Percentiles rank a stretch among this genome's conserved stretches.
Conservation (phyloP, 495 filamentous ascomycete genomes). For the Hypoxylon fuscum region DNA sequence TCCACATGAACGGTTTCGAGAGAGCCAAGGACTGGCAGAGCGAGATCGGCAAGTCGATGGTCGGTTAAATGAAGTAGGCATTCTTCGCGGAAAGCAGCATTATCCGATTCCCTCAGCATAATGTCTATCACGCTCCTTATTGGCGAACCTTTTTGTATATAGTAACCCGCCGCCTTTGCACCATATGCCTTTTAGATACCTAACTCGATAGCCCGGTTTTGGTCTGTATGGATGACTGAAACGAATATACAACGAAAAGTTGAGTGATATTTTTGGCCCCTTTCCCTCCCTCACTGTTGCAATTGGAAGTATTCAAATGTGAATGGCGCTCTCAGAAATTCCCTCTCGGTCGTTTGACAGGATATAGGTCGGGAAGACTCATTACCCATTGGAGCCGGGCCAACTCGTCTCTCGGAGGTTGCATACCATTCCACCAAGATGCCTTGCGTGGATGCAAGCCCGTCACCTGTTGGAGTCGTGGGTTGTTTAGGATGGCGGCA, state of each 20-base stretch:
- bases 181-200: slow-evolving; percentile 21
- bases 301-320: neutral
- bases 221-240: slow-evolving; percentile 9
- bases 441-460: slow-evolving; percentile 29
- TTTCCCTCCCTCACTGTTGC: neutral
- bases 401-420: slow-evolving; percentile 19
- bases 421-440: slow-evolving; percentile 16
- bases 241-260: slow-evolving; percentile 6
- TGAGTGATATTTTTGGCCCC: slow-evolving; percentile 12
- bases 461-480: slow-evolving; percentile 36
- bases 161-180: slow-evolving; percentile 6
- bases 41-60: slow-evolving; percentile 85
- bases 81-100: no score
- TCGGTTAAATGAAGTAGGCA: slow-evolving; percentile 41
- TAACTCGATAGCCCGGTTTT: slow-evolving; percentile 8
- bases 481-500: slow-evolving; percentile 25
- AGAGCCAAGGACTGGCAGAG: slow-evolving; percentile 83
- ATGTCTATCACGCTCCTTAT: neutral
- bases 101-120: neutral
- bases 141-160: slow-evolving; percentile 26
- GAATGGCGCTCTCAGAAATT: slow-evolving; percentile 2
- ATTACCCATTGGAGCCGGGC: slow-evolving; percentile 27
- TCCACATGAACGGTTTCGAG: slow-evolving; percentile 89
- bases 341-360: slow-evolving; percentile 31
- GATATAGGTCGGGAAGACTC: slow-evolving; percentile 27